Conservation (phyloP, 2,329 filamentous ascomycete species). For the Fusarium transvaalense region DNA sequence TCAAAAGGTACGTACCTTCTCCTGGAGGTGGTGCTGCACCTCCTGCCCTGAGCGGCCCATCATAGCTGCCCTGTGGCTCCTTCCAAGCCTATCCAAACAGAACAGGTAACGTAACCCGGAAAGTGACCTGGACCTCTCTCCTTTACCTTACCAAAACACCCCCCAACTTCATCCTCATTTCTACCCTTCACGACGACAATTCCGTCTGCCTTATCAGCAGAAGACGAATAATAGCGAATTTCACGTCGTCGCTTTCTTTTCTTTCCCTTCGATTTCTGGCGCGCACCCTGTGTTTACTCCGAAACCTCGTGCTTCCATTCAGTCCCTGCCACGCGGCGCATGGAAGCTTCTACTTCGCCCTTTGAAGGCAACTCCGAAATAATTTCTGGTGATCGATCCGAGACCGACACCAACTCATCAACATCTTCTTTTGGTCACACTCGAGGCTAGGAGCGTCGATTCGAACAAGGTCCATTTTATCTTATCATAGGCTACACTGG, state of each 20-base stretch:
- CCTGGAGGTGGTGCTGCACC: constrained; percentile 19
- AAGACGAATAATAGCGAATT: constrained; percentile 39
- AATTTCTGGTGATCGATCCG: constrained; percentile 45
- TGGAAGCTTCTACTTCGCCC: constrained; percentile 54
- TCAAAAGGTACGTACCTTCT: constrained; percentile 29
- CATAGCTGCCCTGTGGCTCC: constrained; percentile 35
- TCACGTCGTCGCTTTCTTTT: constrained; percentile 36
- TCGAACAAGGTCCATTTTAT: constrained; percentile 41
- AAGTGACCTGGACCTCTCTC: constrained; percentile 46
- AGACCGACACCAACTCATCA: constrained; percentile 42
- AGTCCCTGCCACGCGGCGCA: constrained; percentile 52
- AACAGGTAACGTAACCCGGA: constrained; percentile 53
- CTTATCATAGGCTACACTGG: constrained; percentile 50
- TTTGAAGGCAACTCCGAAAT: constrained; percentile 43
- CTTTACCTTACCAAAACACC: constrained; percentile 46
- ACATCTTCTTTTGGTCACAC: constrained; percentile 23
- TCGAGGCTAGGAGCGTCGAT: constrained; percentile 45
- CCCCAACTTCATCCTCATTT: constrained; percentile 40
- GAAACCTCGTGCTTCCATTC: constrained; percentile 28
- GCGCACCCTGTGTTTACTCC: constrained; percentile 32
- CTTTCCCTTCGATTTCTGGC: constrained; percentile 38
- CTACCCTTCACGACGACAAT: constrained; percentile 43
- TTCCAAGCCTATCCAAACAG: constrained; percentile 44
- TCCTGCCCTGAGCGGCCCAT: constrained; percentile 33
- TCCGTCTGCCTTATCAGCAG: constrained; percentile 48